Percentiles rank a stretch among this genome's conserved stretches.
These are phyloP conservation scores for Stramenopiles sp. DNA, from an alignment of 352 stramenopile genomes.

Conservation along the genomic window DNA sequence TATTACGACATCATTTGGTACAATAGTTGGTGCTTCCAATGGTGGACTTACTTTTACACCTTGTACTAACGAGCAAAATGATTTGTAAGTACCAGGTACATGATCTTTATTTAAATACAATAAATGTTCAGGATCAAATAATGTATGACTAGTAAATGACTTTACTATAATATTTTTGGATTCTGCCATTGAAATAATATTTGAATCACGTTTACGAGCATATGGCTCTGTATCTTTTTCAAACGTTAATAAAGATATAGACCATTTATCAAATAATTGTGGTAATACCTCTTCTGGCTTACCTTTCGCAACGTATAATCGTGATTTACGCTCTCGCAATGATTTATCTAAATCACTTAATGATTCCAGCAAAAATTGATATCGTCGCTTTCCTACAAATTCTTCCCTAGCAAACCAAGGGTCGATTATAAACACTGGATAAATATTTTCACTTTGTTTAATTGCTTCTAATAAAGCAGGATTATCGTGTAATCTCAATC, in stretches of 20 bases:
- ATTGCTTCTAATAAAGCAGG: slow-evolving; percentile 54
- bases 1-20: too few species aligned
- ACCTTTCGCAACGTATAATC: slow-evolving; percentile 39
- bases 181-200: slow-evolving; percentile 32
- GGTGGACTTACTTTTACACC: too few species aligned
- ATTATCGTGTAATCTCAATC: slow-evolving; percentile 86
- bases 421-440: slow-evolving; percentile 60
- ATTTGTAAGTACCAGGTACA: slow-evolving; percentile 19
- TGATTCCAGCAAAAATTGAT: slow-evolving; percentile 78
- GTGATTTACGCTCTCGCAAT: slow-evolving; percentile 24
- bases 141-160: slow-evolving; percentile 29
- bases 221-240: slow-evolving; percentile 73
- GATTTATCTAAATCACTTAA: slow-evolving; percentile 43
- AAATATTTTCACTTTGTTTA: slow-evolving; percentile 21
- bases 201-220: slow-evolving; percentile 45
- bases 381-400: slow-evolving; percentile 36
- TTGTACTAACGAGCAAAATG: too few species aligned
- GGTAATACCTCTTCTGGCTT: slow-evolving; percentile 50
- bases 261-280: slow-evolving; percentile 49
- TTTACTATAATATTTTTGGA: slow-evolving; percentile 37
- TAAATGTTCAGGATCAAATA: slow-evolving; percentile 31
- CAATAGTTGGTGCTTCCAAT: too few species aligned
- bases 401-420: slow-evolving; percentile 53
- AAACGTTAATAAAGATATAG: slow-evolving; percentile 66
- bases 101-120: slow-evolving; percentile 11